A percentile compares a stretch with the other conserved stretches of the same genome.
These are phyloP conservation scores for Claviceps purpurea DNA, from an alignment of 2,329 filamentous ascomycete genomes.

Conservation along the genomic window DNA sequence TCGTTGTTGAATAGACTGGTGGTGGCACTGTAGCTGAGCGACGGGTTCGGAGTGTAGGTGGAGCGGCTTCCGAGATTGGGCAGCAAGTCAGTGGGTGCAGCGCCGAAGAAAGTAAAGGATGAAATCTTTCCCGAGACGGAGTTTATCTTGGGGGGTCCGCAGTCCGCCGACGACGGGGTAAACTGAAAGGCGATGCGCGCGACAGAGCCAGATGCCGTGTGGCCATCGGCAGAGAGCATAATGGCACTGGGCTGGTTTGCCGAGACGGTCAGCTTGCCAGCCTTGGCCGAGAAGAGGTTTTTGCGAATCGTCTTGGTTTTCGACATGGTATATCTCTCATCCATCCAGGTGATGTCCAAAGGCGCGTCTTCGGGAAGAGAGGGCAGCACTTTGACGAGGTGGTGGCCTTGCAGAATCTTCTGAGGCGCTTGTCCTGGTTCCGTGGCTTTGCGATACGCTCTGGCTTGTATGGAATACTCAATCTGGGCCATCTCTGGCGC, in stretches of 20 bases:
- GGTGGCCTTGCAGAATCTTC: slow-evolving; percentile 27
- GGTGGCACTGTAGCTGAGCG: slow-evolving; percentile 33
- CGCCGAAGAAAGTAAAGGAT: slow-evolving; percentile 39
- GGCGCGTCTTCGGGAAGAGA: slow-evolving; percentile 35
- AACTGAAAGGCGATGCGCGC: slow-evolving; percentile 35
- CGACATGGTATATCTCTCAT: slow-evolving; percentile 35
- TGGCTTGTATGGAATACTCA: slow-evolving; percentile 38
- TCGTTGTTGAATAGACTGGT: slow-evolving; percentile 26
- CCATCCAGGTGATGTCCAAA: slow-evolving; percentile 32
- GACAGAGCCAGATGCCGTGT: slow-evolving; percentile 26
- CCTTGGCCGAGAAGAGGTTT: slow-evolving; percentile 36
- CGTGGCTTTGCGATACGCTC: slow-evolving; percentile 18
- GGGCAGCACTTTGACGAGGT: slow-evolving; percentile 40
- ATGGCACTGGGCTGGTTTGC: slow-evolving; percentile 33
- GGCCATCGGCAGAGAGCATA: slow-evolving; percentile 37
- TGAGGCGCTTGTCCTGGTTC: slow-evolving; percentile 2
- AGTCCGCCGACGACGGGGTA: slow-evolving; percentile 28
- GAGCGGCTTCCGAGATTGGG: slow-evolving; percentile 37
- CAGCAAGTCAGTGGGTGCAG: slow-evolving; percentile 29
- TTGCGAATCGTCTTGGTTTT: slow-evolving; percentile 40
- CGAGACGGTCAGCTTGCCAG: slow-evolving; percentile 33
- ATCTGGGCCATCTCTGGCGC: slow-evolving; percentile 40
- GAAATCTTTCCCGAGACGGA: slow-evolving; percentile 36
- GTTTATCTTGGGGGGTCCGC: slow-evolving; percentile 33
- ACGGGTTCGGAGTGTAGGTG: slow-evolving; percentile 25